phyloP scores from a whole-genome alignment of 306 rosid species.

The Lathyrus tuberosus region DNA sequence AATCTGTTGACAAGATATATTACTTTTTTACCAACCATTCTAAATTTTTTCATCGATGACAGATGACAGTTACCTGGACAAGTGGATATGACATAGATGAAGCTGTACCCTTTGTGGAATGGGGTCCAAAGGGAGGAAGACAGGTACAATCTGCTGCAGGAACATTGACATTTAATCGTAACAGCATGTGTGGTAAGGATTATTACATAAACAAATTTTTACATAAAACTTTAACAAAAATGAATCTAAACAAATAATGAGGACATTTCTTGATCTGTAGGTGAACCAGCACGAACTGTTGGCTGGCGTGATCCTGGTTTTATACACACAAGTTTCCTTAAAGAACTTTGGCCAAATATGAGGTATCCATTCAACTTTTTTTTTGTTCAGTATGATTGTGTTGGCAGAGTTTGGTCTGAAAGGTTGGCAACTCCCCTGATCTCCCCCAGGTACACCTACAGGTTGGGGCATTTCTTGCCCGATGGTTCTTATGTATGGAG shows the following conservation, averaged over 20 bases:
- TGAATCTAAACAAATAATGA: neutral
- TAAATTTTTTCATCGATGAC: constrained; percentile 31
- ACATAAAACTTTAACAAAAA: neutral
- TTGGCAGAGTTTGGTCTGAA: constrained; percentile 27
- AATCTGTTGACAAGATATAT: too few relatives aligned
- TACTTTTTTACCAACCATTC: too few relatives aligned
- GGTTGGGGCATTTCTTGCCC: constrained; percentile 51
- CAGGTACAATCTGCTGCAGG: constrained; percentile 70
- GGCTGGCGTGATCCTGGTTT: constrained; percentile 96
- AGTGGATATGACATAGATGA: constrained; percentile 78
- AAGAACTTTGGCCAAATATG: constrained; percentile 67
- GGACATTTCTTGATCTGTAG: constrained; percentile 40
- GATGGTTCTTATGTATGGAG: constrained; percentile 57
- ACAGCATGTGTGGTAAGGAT: constrained; percentile 80
- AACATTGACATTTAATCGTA: constrained; percentile 70
- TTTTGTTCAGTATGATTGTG: neutral
- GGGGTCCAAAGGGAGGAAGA: constrained; percentile 54
- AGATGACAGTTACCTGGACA: constrained; percentile 97
- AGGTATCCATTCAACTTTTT: constrained; percentile 41
- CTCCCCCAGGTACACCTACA: constrained; percentile 55
- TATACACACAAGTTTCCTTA: constrained; percentile 82
- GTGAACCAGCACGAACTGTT: constrained; percentile 75
- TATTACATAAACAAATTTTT: constrained; percentile 5
- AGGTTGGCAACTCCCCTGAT: neutral
- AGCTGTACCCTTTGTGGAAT: constrained; percentile 72